Evolutionary conservation across 805 yeast species (phyloP).

Genomic region (Komagataella populi): DNA sequence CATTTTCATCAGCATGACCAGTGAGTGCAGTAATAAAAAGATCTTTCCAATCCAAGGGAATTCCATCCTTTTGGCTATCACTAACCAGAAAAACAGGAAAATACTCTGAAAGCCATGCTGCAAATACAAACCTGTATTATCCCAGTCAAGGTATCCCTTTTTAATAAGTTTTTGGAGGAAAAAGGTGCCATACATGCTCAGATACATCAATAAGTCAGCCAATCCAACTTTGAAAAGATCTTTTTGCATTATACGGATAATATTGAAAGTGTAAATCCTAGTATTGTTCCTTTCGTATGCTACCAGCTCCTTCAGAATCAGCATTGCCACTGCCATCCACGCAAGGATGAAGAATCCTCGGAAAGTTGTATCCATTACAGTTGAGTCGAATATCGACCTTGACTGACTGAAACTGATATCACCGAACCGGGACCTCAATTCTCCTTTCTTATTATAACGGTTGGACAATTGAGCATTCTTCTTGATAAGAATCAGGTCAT

Average conservation of each 20-base stretch:
- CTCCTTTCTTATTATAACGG: conserved; percentile 7
- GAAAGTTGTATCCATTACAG: conserved; percentile 33
- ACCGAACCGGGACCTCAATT: conserved; percentile 35
- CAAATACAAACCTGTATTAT: conserved; percentile 44
- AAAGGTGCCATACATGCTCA: conserved; percentile 47
- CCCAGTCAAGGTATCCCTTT: conserved; percentile 41
- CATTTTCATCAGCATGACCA: conserved; percentile 87
- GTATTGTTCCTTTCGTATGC: conserved; percentile 37
- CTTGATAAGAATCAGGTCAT: neutral
- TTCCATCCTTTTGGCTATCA: conserved; percentile 37
- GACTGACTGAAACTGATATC: conserved; percentile 34
- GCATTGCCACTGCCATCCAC: conserved; percentile 56
- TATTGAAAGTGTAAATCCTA: conserved; percentile 31
- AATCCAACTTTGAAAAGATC: conserved; percentile 58
- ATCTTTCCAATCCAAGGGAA: conserved; percentile 90
- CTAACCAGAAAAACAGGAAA: conserved; percentile 32
- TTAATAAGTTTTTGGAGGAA: conserved; percentile 43
- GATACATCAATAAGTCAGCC: conserved; percentile 66
- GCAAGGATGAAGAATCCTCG: conserved; percentile 72
- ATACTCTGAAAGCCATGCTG: conserved; percentile 26
- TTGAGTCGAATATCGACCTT: conserved; percentile 40
- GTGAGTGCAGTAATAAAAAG: conserved; percentile 68
- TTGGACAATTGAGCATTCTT: neutral
- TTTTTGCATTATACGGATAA: conserved; percentile 40
- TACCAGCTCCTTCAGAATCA: conserved; percentile 37